These are phyloP conservation scores for Schwanniomyces etchellsii DNA, from an alignment of 1,139 yeast species.

Conservation along the genomic window DNA sequence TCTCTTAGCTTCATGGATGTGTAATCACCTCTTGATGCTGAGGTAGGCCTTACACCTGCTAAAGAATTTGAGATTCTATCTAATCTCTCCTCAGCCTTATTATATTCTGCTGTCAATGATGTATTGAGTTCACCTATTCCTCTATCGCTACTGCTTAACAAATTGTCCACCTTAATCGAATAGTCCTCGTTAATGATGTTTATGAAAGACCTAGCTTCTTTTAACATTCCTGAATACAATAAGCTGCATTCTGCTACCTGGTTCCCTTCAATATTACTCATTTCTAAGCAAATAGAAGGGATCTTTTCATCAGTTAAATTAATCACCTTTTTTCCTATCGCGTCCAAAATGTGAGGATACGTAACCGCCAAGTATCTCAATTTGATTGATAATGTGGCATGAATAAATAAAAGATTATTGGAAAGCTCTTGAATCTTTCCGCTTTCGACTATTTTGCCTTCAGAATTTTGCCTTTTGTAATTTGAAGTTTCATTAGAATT, in stretches of 20 bases:
- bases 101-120: slow-evolving; percentile 63
- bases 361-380: slow-evolving; percentile 21
- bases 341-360: slow-evolving; percentile 17
- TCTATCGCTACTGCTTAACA: slow-evolving; percentile 68
- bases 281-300: slow-evolving; percentile 17
- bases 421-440: too few species aligned
- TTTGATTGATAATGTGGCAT: slow-evolving; percentile 15
- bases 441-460: too few species aligned
- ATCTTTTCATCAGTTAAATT: slow-evolving; percentile 18
- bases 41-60: slow-evolving; percentile 22
- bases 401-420: slow-evolving; percentile 8
- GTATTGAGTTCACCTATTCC: slow-evolving; percentile 81
- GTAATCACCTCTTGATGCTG: slow-evolving; percentile 14
- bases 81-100: slow-evolving; percentile 64
- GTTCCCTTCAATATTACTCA: slow-evolving; percentile 29
- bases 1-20: slow-evolving; percentile 17
- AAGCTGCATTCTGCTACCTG: slow-evolving; percentile 31
- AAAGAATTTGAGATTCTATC: slow-evolving; percentile 47
- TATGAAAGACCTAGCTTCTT: slow-evolving; percentile 33
- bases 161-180: slow-evolving; percentile 53
- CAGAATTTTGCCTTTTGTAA: too few species aligned
- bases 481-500: too few species aligned
- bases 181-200: slow-evolving; percentile 38
- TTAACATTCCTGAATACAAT: slow-evolving; percentile 26
- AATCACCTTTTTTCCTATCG: slow-evolving; percentile 15